These are phyloP conservation scores for Anastatica hierochuntica DNA, from an alignment of 345 rosid species.

Conservation along the genomic window DNA sequence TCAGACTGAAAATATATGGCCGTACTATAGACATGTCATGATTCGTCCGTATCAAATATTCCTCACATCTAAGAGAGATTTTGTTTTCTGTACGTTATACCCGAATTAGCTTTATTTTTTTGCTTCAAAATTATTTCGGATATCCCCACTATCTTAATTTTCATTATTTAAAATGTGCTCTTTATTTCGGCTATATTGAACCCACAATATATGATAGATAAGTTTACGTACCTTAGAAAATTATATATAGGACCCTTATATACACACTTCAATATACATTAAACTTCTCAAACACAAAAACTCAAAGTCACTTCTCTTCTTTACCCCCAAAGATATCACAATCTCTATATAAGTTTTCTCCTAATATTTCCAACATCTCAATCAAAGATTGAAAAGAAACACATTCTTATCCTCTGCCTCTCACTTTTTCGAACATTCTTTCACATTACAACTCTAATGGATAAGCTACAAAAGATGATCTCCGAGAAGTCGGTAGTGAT, in stretches of 20 bases:
- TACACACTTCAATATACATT: constrained; percentile 8
- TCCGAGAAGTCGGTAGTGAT: constrained; percentile 70
- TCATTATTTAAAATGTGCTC: too few species aligned
- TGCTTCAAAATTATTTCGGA: too few species aligned
- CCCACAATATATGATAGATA: too few species aligned
- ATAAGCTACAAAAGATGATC: constrained; percentile 37
- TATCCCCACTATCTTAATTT: too few species aligned
- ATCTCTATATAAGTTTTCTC: too few species aligned
- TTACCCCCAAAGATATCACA: background rate
- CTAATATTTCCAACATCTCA: too few species aligned
- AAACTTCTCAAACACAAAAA: constrained; percentile 7
- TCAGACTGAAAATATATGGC: too few species aligned
- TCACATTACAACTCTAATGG: constrained; percentile 30
- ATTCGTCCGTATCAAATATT: constrained; percentile 10
- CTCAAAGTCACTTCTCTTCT: constrained; percentile 3
- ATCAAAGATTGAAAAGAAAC: too few species aligned
- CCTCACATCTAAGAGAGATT: constrained; percentile 2
- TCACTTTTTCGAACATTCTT: constrained; percentile 1
- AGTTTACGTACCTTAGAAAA: background rate
- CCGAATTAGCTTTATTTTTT: too few species aligned
- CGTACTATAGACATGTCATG: background rate
- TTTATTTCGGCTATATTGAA: too few species aligned
- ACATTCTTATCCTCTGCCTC: background rate
- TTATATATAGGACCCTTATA: constrained; percentile 7
- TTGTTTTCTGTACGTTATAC: background rate